Percentiles rank a stretch among this genome's conserved stretches.
Evolutionary conservation across 129 eudicot genomes (phyloP).

Genomic region (Lactuca saligna): DNA sequence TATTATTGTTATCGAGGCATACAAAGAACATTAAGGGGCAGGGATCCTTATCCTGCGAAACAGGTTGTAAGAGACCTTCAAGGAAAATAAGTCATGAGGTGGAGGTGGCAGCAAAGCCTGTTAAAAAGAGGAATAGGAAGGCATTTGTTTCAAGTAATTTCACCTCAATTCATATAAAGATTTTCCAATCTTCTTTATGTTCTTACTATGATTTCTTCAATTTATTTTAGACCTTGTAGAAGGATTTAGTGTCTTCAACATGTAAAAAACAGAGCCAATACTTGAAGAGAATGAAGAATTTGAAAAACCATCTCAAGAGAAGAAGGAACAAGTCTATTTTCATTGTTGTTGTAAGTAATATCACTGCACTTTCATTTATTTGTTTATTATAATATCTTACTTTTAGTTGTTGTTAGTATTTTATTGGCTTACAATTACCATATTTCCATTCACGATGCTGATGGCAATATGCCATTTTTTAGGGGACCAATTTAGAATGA

Average conservation of each 20-base stretch:
- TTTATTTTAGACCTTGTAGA: no score
- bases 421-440: background rate
- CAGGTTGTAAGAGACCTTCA: slow-evolving; percentile 64
- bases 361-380: no score
- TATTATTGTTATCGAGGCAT: slow-evolving; percentile 65
- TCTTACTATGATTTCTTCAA: no score
- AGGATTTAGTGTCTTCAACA: no score
- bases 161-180: no score
- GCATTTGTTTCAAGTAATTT: no score
- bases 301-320: slow-evolving; percentile 34
- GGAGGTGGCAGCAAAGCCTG: no score
- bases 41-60: slow-evolving; percentile 72
- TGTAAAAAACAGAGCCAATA: no score
- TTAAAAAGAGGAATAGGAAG: no score
- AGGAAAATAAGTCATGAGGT: slow-evolving; percentile 57
- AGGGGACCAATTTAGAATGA: slow-evolving; percentile 52
- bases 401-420: background rate
- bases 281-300: no score
- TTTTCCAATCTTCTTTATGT: no score
- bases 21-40: slow-evolving; percentile 56
- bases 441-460: slow-evolving; percentile 49
- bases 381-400: no score
- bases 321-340: slow-evolving; percentile 43
- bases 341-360: slow-evolving; percentile 50
- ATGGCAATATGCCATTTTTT: background rate